These are phyloP conservation scores for Chaetomiaceae sp. DNA, from an alignment of 2,329 filamentous ascomycete genomes.

Conservation along the genomic window DNA sequence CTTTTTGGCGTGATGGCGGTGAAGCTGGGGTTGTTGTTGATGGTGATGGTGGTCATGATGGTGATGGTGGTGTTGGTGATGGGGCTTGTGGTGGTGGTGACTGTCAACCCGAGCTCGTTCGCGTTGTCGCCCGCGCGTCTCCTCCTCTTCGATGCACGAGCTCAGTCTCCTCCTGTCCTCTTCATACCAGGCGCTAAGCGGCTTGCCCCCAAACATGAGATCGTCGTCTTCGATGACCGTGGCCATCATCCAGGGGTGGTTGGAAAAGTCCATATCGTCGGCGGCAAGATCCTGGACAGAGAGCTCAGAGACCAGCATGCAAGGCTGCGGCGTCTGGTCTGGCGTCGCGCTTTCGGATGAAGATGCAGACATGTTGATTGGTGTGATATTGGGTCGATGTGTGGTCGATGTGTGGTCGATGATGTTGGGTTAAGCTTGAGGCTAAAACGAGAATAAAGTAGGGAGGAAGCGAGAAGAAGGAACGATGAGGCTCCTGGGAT, in stretches of 20 bases:
- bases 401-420: background rate
- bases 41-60: slow-evolving; percentile 13
- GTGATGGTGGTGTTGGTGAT: slow-evolving; percentile 20
- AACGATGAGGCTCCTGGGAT: background rate
- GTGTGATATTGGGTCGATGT: background rate
- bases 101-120: slow-evolving; percentile 25
- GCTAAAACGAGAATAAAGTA: too few relatives aligned
- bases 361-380: slow-evolving; percentile 22
- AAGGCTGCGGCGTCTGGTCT: slow-evolving; percentile 18
- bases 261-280: slow-evolving; percentile 21
- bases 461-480: background rate
- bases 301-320: slow-evolving; percentile 21
- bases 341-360: slow-evolving; percentile 23
- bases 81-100: slow-evolving; percentile 31
- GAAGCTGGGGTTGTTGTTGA: slow-evolving; percentile 10
- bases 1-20: slow-evolving; percentile 14
- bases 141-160: slow-evolving; percentile 35
- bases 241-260: slow-evolving; percentile 45
- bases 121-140: slow-evolving; percentile 38
- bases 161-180: slow-evolving; percentile 48
- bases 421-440: background rate
- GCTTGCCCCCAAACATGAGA: slow-evolving; percentile 56
- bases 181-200: slow-evolving; percentile 56
- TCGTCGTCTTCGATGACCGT: slow-evolving; percentile 58
- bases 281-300: slow-evolving; percentile 19